A percentile compares a stretch with the other conserved stretches of the same genome.
phyloP scores from a whole-genome alignment of 2,329 filamentous ascomycete genomes.

The Boeremia exigua region DNA sequence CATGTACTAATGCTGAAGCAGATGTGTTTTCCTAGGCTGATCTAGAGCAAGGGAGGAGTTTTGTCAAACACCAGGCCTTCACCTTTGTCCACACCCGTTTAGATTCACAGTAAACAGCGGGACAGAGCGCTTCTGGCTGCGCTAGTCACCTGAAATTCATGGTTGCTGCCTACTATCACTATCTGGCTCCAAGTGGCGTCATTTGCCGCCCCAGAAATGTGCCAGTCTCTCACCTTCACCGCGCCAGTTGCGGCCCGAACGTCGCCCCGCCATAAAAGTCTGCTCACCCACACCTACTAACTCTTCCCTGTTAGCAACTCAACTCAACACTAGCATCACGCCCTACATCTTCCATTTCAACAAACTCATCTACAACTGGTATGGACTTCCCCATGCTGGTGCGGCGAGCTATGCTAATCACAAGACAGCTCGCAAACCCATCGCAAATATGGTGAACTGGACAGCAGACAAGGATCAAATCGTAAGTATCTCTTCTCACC shows the following conservation, averaged over 20 bases:
- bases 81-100: not conserved
- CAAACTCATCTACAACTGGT: not conserved
- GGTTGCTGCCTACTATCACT: not conserved
- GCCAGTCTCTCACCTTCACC: constrained; percentile 16
- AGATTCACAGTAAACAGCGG: not conserved
- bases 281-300: not conserved
- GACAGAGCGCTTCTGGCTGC: not conserved
- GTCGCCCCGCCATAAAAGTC: not conserved
- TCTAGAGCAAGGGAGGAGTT: too few relatives aligned
- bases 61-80: not conserved
- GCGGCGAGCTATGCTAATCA: not conserved
- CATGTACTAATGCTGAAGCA: too few relatives aligned
- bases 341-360: not conserved
- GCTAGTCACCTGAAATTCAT: not conserved
- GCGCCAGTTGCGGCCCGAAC: not conserved
- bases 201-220: not conserved
- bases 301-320: not conserved
- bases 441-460: constrained; percentile 10
- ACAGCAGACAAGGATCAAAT: not conserved
- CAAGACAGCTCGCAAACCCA: not conserved
- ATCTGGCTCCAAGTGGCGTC: not conserved
- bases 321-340: not conserved
- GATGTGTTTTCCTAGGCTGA: too few relatives aligned
- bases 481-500: not conserved
- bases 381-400: not conserved